Percentiles rank a stretch among this genome's conserved stretches.
Evolutionary conservation across 495 filamentous ascomycete genomes (phyloP).

Genomic region (Penicillium daleae): DNA sequence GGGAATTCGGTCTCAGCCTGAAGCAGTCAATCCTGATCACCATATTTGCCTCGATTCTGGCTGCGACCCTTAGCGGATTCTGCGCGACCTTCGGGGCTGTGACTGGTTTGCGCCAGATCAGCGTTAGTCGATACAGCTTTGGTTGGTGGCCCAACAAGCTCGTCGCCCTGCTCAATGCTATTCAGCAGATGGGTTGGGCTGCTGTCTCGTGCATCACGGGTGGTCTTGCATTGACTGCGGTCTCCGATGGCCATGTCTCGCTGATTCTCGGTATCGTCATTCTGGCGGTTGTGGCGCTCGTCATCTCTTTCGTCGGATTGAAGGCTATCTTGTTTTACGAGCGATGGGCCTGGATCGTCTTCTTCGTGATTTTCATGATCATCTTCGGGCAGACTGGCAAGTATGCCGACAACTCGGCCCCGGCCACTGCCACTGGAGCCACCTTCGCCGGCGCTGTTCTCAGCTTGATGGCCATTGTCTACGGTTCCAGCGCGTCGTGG

Average conservation of each 20-base stretch:
- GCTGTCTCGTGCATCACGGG: slow-evolving; percentile 44
- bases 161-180: slow-evolving; percentile 35
- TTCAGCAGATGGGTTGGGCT: slow-evolving; percentile 40
- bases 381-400: slow-evolving; percentile 56
- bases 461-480: slow-evolving; percentile 57
- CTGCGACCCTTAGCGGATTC: slow-evolving; percentile 16
- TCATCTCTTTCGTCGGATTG: slow-evolving; percentile 64
- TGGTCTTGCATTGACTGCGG: slow-evolving; percentile 40
- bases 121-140: slow-evolving; percentile 59
- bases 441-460: slow-evolving; percentile 52
- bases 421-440: slow-evolving; percentile 39
- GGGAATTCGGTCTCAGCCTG: slow-evolving; percentile 41
- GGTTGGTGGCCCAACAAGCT: slow-evolving; percentile 38
- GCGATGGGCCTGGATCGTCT: slow-evolving; percentile 63
- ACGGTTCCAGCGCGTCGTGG: slow-evolving; percentile 63
- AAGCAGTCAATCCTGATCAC: slow-evolving; percentile 40
- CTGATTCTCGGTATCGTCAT: slow-evolving; percentile 50
- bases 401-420: slow-evolving; percentile 48
- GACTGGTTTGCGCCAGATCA: slow-evolving; percentile 78
- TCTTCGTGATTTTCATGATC: slow-evolving; percentile 61
- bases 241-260: slow-evolving; percentile 40
- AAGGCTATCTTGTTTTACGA: slow-evolving; percentile 61
- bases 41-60: slow-evolving; percentile 40
- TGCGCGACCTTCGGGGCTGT: slow-evolving; percentile 69
- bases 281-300: slow-evolving; percentile 52